Evolutionary conservation across 305 asterid species (phyloP).

Genomic region (Fraxinus ornus): DNA sequence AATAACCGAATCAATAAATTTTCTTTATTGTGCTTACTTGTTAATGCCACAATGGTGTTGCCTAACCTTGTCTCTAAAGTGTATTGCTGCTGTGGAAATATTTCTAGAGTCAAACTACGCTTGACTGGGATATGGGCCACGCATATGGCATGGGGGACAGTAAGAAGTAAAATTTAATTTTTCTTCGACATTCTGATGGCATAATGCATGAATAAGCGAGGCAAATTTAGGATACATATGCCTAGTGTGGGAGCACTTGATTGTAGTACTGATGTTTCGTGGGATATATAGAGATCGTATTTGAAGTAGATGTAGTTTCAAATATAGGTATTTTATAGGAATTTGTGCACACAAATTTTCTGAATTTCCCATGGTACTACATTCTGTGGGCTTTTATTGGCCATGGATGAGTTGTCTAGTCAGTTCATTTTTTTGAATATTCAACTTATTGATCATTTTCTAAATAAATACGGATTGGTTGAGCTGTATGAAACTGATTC

Average conservation of each 20-base stretch:
- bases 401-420: constrained; percentile 4
- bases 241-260: background rate
- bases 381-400: constrained; percentile 5
- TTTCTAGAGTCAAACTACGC: background rate
- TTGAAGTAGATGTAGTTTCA: background rate
- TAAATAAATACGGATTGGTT: background rate
- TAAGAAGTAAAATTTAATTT: background rate
- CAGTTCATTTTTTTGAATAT: background rate
- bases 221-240: background rate
- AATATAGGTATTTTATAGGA: background rate
- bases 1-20: background rate
- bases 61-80: background rate
- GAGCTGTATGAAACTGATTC: background rate
- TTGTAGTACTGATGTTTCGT: background rate
- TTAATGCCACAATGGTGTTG: background rate
- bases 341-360: background rate
- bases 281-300: background rate
- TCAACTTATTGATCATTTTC: background rate
- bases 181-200: background rate
- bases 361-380: background rate
- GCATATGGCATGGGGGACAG: background rate
- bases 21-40: background rate
- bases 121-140: background rate
- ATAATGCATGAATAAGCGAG: background rate
- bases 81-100: background rate